Evolutionary conservation across 768 basidiomycete genomes (phyloP), one percentile per base, ranked within the genome.

Genomic region (Pulveroboletus sp.): DNA sequence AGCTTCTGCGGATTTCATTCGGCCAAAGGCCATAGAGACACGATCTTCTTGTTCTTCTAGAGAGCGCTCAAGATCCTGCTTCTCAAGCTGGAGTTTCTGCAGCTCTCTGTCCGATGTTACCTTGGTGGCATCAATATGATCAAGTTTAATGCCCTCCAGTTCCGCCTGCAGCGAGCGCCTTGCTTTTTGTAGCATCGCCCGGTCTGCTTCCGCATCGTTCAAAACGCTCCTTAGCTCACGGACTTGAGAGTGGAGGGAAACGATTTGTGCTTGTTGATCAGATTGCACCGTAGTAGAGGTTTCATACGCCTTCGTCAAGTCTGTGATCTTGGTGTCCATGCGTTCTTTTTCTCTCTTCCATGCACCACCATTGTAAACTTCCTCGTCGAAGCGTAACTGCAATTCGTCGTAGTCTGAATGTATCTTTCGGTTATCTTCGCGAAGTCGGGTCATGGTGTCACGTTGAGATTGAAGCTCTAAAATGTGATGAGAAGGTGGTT

Each of bases 321-420:
- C 86, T 5, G 64, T 65, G 46, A 93, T 89, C 76, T 89, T 91
- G 46, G 80, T 85, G 53, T 93, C 89, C 70, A 92, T 72, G 10
- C 88, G 84, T 51, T 92, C 89, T 66, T 83, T 89, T 71, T 93
- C 90, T 62, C 88, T 86, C 71, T 85, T 86, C 91, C 89, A 92
- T 5, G 84, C 80, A 13, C 82, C 78, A 41, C 85, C 83, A 49
- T 79, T 85, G 66, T 84, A 86, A 8, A 86, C 76, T 59, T 90
- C 89, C 53, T 89, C 85, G 52, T 90, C 86, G 56, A 81, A 83
- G 35, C 80, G 78, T 31, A 86, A 68, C 57, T 88, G 86, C 5
- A 92, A 75, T 33, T 86, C 80, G 49, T 89, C 87, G 44, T 83
- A 80, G 51, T 91, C 83, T 0, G 86, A 84, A 13, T 86, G 82